Percentiles rank a stretch among this genome's conserved stretches.
These are phyloP conservation scores for Penicillium longicatenatum DNA, from an alignment of 495 filamentous ascomycete genomes.

Conservation along the genomic window DNA sequence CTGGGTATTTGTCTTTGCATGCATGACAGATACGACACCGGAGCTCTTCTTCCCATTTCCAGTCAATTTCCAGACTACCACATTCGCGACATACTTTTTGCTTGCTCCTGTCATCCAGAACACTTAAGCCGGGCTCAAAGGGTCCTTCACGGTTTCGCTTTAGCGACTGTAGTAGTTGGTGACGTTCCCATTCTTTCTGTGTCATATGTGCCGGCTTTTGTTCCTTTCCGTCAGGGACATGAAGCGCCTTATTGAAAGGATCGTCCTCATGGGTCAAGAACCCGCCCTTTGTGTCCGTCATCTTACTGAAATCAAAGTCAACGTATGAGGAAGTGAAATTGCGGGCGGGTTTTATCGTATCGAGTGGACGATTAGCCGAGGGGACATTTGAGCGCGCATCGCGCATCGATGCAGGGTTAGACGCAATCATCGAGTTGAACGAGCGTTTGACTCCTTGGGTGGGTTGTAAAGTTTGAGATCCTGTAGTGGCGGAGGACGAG, in stretches of 20 bases:
- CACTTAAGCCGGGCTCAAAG: conserved; percentile 82
- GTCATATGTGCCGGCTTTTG: conserved; percentile 88
- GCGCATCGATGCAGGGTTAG: conserved; percentile 62
- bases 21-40: conserved; percentile 65
- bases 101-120: conserved; percentile 60
- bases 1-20: conserved; percentile 86
- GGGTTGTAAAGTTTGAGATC: conserved; percentile 21
- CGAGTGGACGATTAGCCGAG: conserved; percentile 42
- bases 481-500: conserved; percentile 20
- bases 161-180: conserved; percentile 68
- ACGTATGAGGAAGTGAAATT: conserved; percentile 86
- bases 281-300: conserved; percentile 96
- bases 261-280: conserved; percentile 89
- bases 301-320: conserved; percentile 96
- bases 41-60: conserved; percentile 87
- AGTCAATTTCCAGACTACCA: conserved; percentile 82
- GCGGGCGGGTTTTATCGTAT: conserved; percentile 67
- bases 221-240: conserved; percentile 53
- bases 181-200: conserved; percentile 86
- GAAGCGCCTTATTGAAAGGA: conserved; percentile 78
- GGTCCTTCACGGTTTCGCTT: conserved; percentile 75
- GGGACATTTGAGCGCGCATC: conserved; percentile 56
- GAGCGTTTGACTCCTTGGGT: conserved; percentile 59
- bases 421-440: conserved; percentile 62
- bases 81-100: conserved; percentile 84